A percentile compares a stretch with the other conserved stretches of the same genome.
phyloP scores from a whole-genome alignment of 306 rosid genomes.

The Hippophae rhamnoides region DNA sequence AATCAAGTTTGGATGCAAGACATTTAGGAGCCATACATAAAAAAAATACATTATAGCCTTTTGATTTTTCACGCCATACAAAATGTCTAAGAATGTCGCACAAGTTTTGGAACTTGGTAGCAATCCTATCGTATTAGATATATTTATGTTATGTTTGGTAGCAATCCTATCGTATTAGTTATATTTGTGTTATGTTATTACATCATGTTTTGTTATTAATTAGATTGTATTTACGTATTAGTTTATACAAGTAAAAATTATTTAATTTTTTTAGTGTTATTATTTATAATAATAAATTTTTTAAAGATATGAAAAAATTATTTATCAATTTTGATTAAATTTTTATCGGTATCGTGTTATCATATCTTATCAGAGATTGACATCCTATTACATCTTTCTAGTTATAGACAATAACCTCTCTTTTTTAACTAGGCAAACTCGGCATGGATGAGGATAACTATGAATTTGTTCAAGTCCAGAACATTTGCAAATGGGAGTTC shows the following conservation, averaged over 20 bases:
- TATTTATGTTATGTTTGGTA: not conserved
- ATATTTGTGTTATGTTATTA: too few relatives aligned
- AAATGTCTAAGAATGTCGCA: slow-evolving; percentile 19
- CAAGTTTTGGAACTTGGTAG: slow-evolving; percentile 18
- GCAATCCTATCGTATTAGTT: not conserved
- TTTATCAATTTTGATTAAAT: too few relatives aligned
- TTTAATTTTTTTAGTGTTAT: too few relatives aligned
- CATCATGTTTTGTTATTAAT: too few relatives aligned
- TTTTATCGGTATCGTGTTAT: too few relatives aligned
- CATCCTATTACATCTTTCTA: not conserved
- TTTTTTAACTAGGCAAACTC: slow-evolving; percentile 18
- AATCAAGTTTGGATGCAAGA: not conserved
- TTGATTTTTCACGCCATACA: slow-evolving; percentile 18
- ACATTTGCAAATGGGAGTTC: slow-evolving; percentile 29
- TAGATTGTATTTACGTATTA: fast-evolving
- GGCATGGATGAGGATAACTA: slow-evolving; percentile 15
- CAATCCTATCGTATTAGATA: too few relatives aligned
- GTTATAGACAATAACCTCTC: slow-evolving; percentile 5
- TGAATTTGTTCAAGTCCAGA: slow-evolving; percentile 24
- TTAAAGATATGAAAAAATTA: too few relatives aligned
- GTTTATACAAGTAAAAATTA: too few relatives aligned
- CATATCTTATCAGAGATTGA: too few relatives aligned
- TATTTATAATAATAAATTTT: too few relatives aligned
- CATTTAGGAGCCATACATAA: slow-evolving; percentile 25
- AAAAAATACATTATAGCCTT: slow-evolving; percentile 20